Conservation (phyloP, 192 early-diverging fungal genomes). For the Coemansia sp. region DNA sequence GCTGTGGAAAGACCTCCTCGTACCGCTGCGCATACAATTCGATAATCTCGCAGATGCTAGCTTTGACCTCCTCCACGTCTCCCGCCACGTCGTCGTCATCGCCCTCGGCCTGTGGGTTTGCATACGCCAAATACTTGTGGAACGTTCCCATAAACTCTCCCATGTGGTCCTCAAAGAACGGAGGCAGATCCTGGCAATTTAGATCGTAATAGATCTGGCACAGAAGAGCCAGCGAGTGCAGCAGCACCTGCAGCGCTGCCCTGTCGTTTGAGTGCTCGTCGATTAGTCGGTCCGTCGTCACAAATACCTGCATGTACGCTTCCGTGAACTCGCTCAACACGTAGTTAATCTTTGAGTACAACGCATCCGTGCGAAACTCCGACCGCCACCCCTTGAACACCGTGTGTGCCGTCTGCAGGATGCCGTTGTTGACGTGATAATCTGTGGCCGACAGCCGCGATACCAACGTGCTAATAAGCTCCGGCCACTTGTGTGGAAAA, state of each 20-base stretch:
- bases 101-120: constrained; percentile 66
- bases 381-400: constrained; percentile 93
- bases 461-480: constrained; percentile 75
- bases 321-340: constrained; percentile 83
- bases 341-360: constrained; percentile 90
- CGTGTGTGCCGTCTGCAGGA: constrained; percentile 92
- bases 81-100: constrained; percentile 84
- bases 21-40: constrained; percentile 87
- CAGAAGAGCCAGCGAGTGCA: constrained; percentile 73
- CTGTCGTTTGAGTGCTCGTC: constrained; percentile 63
- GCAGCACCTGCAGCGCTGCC: constrained; percentile 66
- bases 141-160: constrained; percentile 76
- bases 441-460: constrained; percentile 72
- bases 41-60: constrained; percentile 90
- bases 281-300: constrained; percentile 79
- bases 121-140: constrained; percentile 84
- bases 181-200: constrained; percentile 94
- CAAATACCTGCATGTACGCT: constrained; percentile 79
- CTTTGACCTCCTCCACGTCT: constrained; percentile 82
- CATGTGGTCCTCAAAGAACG: constrained; percentile 95
- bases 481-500: constrained; percentile 88
- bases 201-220: constrained; percentile 92
- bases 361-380: constrained; percentile 71
- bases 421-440: constrained; percentile 82
- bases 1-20: constrained; percentile 81